These are phyloP conservation scores for Candida awuae DNA, from an alignment of 805 yeast species.

Conservation along the genomic window DNA sequence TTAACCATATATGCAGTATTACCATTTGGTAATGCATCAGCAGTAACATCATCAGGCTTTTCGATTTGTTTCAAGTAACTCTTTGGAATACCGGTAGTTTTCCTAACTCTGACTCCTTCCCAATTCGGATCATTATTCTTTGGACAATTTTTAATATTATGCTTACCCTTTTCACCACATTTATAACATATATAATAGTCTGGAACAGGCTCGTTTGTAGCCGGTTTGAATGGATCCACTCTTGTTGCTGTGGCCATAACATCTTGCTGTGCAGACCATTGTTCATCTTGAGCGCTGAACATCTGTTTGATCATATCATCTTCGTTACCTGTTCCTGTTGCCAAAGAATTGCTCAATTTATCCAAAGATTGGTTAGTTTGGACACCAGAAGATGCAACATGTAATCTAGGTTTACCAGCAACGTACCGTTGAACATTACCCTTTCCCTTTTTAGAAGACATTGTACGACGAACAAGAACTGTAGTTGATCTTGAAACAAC, in stretches of 20 bases:
- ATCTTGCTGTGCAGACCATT: slow-evolving; percentile 93
- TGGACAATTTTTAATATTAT: slow-evolving; percentile 95
- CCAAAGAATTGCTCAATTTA: slow-evolving; percentile 25
- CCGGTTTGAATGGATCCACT: slow-evolving; percentile 31
- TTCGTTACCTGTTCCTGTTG: slow-evolving; percentile 38
- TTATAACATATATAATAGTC: slow-evolving; percentile 94
- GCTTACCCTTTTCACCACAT: slow-evolving; percentile 88
- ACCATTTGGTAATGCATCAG: slow-evolving; percentile 40
- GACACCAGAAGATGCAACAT: slow-evolving; percentile 13
- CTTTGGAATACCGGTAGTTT: slow-evolving; percentile 97
- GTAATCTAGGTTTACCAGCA: slow-evolving; percentile 57
- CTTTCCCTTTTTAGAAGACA: slow-evolving; percentile 42
- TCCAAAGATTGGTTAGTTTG: slow-evolving; percentile 12
- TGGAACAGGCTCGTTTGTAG: slow-evolving; percentile 74
- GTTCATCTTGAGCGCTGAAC: slow-evolving; percentile 90
- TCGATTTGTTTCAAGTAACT: slow-evolving; percentile 82
- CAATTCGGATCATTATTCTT: slow-evolving; percentile 86
- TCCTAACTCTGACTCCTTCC: slow-evolving; percentile 83
- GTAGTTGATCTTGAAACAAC: slow-evolving; percentile 87
- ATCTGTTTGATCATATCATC: slow-evolving; percentile 83
- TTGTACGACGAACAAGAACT: slow-evolving; percentile 73
- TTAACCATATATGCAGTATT: slow-evolving; percentile 56
- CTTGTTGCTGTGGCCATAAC: slow-evolving; percentile 81
- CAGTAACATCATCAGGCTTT: slow-evolving; percentile 54
- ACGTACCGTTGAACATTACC: slow-evolving; percentile 65